Percentiles rank a stretch among this genome's conserved stretches.
Evolutionary conservation across 345 rosid species (phyloP).

Genomic region (Citrus maxima): DNA sequence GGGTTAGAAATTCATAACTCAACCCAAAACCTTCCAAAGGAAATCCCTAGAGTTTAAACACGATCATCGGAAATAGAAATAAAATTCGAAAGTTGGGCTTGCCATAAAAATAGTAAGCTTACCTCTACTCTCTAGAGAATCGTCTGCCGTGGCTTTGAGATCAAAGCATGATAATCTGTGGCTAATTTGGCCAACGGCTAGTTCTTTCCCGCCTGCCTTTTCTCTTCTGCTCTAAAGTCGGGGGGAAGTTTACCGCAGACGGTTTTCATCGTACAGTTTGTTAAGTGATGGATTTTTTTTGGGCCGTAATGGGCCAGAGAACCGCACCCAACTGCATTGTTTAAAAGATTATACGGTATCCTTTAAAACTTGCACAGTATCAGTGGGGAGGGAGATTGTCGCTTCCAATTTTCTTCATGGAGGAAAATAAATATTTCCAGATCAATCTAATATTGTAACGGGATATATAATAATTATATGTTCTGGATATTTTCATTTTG

Average conservation of each 20-base stretch:
- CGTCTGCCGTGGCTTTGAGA: neutral
- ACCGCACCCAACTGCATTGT: neutral
- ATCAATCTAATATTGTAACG: too few species aligned
- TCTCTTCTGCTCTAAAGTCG: neutral
- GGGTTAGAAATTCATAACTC: neutral
- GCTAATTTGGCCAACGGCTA: neutral
- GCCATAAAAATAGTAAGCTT: neutral
- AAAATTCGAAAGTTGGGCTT: neutral
- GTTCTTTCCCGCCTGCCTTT: neutral
- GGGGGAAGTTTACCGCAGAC: neutral
- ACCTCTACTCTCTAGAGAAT: neutral
- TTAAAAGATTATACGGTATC: too few species aligned
- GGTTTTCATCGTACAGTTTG: neutral
- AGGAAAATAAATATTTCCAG: too few species aligned
- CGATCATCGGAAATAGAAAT: neutral
- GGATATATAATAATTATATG: too few species aligned
- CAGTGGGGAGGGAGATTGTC: too few species aligned
- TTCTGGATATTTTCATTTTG: too few species aligned
- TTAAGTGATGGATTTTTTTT: neutral
- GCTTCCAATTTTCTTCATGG: too few species aligned
- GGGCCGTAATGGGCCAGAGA: neutral
- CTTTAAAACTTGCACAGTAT: too few species aligned
- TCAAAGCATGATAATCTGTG: too few species aligned
- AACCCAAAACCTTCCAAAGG: constrained; percentile 8
- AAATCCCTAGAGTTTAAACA: neutral